Base-by-base conservation (phyloP, 2,329 filamentous ascomycete genomes). In the Didymella pomorum region DNA sequence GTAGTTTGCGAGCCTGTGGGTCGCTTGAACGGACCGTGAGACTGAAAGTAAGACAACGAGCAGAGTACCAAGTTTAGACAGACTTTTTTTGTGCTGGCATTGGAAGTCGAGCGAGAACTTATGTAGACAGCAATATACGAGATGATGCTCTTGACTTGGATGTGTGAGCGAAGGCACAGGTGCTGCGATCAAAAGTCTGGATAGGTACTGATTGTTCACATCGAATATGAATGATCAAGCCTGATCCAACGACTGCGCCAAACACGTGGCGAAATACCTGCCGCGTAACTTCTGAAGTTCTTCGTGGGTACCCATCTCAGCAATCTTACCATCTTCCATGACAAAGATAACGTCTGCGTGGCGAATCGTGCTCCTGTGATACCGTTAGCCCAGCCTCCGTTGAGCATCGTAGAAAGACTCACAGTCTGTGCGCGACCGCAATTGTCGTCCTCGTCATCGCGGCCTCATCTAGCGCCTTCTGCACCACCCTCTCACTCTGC, bases 401-500 rank as follows among this genome's bases (percentile, higher is more conserved):
- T 2, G 41, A 9, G 12, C 11, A 21, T 20, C 2, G 33, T 8
- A 21, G 20, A 35, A 9, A 5, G 25, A 54, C 56, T 28, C 90
- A 94, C 33, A 80, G 61, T 7, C 78, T 65, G 70, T 80, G 79
- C 4, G 79, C 78, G 1, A 80, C 75, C 1, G 77, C 77, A 18
- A 81, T 71, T 28, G 76, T 80, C 0, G 77, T 81, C 11, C 78
- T 64, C 12, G 66, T 70, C 11, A 84, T 33, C 63, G 72, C 42
- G 80, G 81, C 79, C 23, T 73, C 66, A 42, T 92, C 88, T 68
- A 93, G 86, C 0, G 90, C 89, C 1, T 80, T 81, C 74, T 93
- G 88, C 10, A 91, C 86, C 0, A 88, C 77, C 61, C 84, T 84
- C 71, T 91, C 89, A 0, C 84, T 87, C 67, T 89, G 84, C 0